A percentile compares a stretch with the other conserved stretches of the same genome.
Evolutionary conservation across 2,329 filamentous ascomycete genomes (phyloP).

Genomic region (Neoscytalidium dimidiatum): DNA sequence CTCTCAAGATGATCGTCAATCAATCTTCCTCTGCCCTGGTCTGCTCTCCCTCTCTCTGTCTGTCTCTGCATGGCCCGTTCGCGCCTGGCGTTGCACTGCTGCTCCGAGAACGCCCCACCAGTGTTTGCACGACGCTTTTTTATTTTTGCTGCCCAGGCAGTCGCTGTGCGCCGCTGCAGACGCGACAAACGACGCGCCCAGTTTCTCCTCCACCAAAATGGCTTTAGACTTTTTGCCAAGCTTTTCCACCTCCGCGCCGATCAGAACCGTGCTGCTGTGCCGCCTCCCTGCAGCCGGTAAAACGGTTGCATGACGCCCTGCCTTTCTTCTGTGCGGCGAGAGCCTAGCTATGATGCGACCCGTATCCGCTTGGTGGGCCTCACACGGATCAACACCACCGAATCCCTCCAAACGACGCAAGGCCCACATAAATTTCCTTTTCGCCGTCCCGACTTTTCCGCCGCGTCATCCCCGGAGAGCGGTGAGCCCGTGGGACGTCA

Average conservation of each 20-base stretch:
- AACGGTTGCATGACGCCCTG: background rate
- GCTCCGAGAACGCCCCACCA: background rate
- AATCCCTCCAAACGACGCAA: background rate
- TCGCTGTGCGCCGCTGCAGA: background rate
- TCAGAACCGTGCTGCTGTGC: background rate
- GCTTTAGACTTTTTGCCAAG: constrained; percentile 1
- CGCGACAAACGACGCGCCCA: background rate
- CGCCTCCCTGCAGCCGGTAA: background rate
- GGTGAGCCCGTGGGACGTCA: background rate
- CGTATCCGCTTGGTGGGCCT: background rate
- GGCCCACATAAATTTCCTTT: background rate
- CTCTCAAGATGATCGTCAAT: too few relatives aligned
- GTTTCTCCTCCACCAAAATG: background rate
- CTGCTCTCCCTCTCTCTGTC: background rate
- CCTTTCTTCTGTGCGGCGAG: background rate
- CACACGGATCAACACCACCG: constrained; percentile 1
- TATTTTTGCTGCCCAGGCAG: constrained; percentile 2
- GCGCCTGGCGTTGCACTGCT: background rate
- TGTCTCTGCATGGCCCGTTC: background rate
- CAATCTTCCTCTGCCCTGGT: background rate
- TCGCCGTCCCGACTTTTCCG: background rate
- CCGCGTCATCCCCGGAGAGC: background rate
- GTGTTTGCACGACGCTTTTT: background rate
- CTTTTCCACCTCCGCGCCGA: background rate
- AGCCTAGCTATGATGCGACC: background rate